Conservation (phyloP, 83 land plant species). For the Thuja plicata region DNA sequence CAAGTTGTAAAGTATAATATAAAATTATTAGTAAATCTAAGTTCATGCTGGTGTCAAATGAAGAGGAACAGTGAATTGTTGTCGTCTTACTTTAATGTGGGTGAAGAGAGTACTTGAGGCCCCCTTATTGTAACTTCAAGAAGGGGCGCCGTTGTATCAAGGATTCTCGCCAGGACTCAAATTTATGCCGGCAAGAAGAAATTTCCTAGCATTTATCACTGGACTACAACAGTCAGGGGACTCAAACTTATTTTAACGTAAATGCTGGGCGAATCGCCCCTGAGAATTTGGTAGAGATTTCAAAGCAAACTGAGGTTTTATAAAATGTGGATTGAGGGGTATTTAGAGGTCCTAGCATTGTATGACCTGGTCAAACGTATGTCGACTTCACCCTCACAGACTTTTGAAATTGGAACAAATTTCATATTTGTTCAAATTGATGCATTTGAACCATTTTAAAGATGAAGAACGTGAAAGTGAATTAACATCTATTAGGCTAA, state of each 20-base stretch:
- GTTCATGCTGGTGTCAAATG: neutral
- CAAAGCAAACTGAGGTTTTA: neutral
- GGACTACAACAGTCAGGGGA: neutral
- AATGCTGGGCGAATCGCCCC: neutral
- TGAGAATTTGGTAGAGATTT: neutral
- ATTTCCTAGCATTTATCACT: neutral
- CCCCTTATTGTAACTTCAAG: neutral
- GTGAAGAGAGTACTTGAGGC: neutral
- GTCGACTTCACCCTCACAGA: neutral
- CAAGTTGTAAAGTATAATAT: neutral
- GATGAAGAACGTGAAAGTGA: neutral
- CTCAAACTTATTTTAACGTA: neutral
- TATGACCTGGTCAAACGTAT: too few species aligned
- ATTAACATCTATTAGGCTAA: neutral
- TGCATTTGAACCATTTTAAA: neutral
- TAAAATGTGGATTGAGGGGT: too few species aligned
- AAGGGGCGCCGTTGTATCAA: neutral
- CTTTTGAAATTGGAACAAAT: too few species aligned
- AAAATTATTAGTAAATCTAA: neutral
- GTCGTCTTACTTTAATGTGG: neutral
- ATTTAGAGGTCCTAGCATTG: neutral
- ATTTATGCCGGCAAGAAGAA: neutral
- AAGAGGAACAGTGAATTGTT: neutral
- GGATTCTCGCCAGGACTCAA: too few species aligned
- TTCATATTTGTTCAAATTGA: neutral